Percentiles rank a stretch among this genome's conserved stretches.
These are phyloP conservation scores for Colletotrichum ledebouriae DNA, from an alignment of 2,329 filamentous ascomycete species.

Conservation along the genomic window DNA sequence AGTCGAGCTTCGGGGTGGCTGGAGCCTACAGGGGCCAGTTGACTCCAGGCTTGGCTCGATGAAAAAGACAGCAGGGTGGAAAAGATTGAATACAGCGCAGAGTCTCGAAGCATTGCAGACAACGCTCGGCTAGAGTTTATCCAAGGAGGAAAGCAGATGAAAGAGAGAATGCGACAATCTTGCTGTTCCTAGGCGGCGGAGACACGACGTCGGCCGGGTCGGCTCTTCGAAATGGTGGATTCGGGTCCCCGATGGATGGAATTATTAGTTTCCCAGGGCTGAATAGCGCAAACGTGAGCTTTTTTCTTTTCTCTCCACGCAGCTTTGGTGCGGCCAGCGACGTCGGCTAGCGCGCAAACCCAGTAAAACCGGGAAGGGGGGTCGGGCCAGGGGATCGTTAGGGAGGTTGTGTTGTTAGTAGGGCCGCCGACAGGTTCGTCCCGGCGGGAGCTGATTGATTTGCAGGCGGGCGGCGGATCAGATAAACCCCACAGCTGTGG, in stretches of 20 bases:
- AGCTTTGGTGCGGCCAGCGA: conserved; percentile 3
- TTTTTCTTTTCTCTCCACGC: not conserved
- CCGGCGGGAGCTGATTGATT: conserved; percentile 22
- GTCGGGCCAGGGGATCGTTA: not conserved
- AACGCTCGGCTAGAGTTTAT: conserved; percentile 8
- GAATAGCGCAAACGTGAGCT: not conserved
- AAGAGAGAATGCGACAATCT: not conserved
- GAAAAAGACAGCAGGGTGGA: not conserved
- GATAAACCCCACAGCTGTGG: conserved; percentile 23
- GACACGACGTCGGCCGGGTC: conserved; percentile 3
- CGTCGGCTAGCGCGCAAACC: conserved; percentile 4
- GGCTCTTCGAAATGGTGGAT: conserved; percentile 17
- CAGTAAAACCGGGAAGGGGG: conserved; percentile 2
- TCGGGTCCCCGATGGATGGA: not conserved
- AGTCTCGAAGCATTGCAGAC: conserved; percentile 12
- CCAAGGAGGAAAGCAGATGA: not conserved
- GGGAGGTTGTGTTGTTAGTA: not conserved
- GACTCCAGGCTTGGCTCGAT: not conserved
- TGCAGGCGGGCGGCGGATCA: conserved; percentile 20
- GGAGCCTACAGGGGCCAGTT: not conserved
- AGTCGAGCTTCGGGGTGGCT: not conserved
- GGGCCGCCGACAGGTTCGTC: conserved; percentile 11
- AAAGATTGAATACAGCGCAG: not conserved
- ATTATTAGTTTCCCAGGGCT: not conserved
- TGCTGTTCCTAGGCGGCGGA: not conserved